phyloP scores from a whole-genome alignment of 495 filamentous ascomycete species.

The Tuber umbilicatum region DNA sequence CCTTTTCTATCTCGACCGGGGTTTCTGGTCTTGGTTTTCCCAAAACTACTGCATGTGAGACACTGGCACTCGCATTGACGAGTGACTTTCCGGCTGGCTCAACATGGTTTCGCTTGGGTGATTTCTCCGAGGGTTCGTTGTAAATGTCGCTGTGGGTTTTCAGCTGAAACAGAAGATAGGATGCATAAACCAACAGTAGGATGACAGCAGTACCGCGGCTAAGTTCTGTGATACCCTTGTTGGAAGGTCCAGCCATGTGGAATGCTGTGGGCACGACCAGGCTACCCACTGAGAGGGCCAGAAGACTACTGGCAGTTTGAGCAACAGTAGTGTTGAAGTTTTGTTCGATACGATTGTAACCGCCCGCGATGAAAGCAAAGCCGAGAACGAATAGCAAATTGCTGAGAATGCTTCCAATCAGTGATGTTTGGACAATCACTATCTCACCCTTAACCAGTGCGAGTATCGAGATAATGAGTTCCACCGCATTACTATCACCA shows the following conservation, averaged over 20 bases:
- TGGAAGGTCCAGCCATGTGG: constrained; percentile 47
- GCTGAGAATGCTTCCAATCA: constrained; percentile 85
- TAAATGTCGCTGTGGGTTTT: constrained; percentile 70
- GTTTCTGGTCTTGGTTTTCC: constrained; percentile 39
- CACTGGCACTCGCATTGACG: constrained; percentile 6
- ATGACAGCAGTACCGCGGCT: constrained; percentile 70
- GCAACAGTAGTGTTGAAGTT: constrained; percentile 92
- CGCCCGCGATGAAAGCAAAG: constrained; percentile 89
- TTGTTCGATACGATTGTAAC: constrained; percentile 70
- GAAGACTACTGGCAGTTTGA: constrained; percentile 76
- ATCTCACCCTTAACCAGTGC: constrained; percentile 67
- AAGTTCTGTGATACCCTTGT: constrained; percentile 50
- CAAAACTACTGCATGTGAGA: constrained; percentile 12
- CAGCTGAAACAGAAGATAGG: constrained; percentile 76
- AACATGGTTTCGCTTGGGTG: constrained; percentile 47
- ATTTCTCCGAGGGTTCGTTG: constrained; percentile 64
- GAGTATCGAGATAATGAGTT: constrained; percentile 83
- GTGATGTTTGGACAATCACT: constrained; percentile 82
- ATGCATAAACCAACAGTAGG: constrained; percentile 67
- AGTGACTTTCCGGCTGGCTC: constrained; percentile 9
- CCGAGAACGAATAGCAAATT: constrained; percentile 88
- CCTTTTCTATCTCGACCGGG: constrained; percentile 54
- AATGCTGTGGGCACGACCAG: constrained; percentile 90
- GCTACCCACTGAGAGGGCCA: constrained; percentile 70
- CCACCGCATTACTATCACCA: constrained; percentile 68